These are phyloP conservation scores for Epichloe sp. DNA, from an alignment of 2,329 filamentous ascomycete species.

Conservation along the genomic window DNA sequence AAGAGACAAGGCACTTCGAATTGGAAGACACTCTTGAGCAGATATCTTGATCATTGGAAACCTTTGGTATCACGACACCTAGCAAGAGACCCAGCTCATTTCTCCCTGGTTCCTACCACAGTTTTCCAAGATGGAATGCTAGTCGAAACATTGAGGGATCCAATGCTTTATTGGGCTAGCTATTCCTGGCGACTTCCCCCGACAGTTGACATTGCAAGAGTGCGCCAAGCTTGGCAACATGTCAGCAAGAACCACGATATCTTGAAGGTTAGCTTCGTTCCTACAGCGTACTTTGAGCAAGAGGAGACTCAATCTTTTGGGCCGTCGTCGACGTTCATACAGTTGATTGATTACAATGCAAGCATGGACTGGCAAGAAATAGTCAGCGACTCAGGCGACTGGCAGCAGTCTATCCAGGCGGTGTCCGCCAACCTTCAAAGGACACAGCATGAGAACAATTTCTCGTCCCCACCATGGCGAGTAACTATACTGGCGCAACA, in stretches of 20 bases:
- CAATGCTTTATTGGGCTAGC: neutral
- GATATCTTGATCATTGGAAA: neutral
- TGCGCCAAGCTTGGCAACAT: neutral
- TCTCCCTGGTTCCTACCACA: neutral
- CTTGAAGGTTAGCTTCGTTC: neutral
- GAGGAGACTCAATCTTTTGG: neutral
- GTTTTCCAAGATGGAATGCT: neutral
- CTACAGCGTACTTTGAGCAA: neutral
- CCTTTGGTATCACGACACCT: neutral
- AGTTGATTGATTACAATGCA: neutral
- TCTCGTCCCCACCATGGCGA: constrained; percentile 19
- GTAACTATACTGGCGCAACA: constrained; percentile 17
- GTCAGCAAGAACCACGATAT: neutral
- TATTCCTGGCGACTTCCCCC: neutral
- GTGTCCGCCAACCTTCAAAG: neutral
- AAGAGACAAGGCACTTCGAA: neutral
- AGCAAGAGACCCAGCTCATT: neutral
- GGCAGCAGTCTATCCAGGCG: neutral
- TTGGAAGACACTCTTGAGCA: neutral
- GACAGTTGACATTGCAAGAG: neutral
- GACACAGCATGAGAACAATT: neutral
- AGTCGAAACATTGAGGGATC: neutral
- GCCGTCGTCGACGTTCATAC: neutral
- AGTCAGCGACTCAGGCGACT: neutral
- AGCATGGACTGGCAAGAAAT: neutral